Base-by-base conservation (phyloP, 2,329 filamentous ascomycete genomes). In the Exophiala lecanii-corni region DNA sequence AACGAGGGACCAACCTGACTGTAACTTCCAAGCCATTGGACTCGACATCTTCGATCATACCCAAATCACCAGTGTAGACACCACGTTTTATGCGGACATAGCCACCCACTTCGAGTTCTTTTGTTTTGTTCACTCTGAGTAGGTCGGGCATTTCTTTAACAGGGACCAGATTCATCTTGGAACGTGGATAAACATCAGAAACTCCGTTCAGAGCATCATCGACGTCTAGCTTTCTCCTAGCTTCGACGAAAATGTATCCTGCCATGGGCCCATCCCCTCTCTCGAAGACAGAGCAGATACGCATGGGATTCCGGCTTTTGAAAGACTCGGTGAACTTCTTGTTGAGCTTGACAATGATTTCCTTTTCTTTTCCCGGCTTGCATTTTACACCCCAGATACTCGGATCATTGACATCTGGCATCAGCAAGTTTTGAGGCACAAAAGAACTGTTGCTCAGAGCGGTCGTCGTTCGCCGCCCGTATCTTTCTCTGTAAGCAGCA, bases 101-200 rank as follows among this genome's bases (percentile, higher is more conserved):
- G 26, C 88, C 88, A 51, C 91, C 91, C 7, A 84, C 85, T 56
- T 92, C 81, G 23, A 98, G 72, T 18, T 82, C 81, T 36, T 89
- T 86, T 2, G 85, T 91, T 69, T 95, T 95, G 48, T 81, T 82
- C 19, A 94, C 87, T 39, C 89, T 81, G 13, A 98, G 74, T n/a
- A 98, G 76, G 65, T 97, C 92, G 2, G 92, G 91, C 82, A 96
- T 95, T 66, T 98, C 92, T 64, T 94, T 94, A 58, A 97, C 89
- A 36, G 92, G 87, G 31, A 98, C 88, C 39, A 97, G 72, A 33
- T 89, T 79, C 69, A 92, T 83, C 65, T 89, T 92, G 19, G 80
- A 84, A 43, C 88, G 81, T 41, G 91, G 86, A 62, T 96, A 98
- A 26, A 94, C 85, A 59, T 95, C 89, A 49, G 87, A 78, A 59